A percentile compares a stretch with the other conserved stretches of the same genome.
These are phyloP conservation scores for Syncephalastrum racemosum DNA, from an alignment of 371 early-diverging fungal species.

Conservation along the genomic window DNA sequence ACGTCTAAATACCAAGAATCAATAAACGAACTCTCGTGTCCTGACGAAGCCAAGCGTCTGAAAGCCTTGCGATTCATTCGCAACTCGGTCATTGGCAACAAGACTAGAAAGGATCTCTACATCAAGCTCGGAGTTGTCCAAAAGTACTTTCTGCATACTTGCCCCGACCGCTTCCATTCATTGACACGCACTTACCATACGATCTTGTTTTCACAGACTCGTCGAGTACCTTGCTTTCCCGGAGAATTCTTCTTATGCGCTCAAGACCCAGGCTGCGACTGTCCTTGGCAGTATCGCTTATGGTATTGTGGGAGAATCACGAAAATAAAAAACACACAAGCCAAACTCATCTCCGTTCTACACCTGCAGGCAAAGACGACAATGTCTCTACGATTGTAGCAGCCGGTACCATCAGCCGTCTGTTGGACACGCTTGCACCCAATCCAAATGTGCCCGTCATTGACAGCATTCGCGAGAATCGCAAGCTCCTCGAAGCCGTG, in stretches of 20 bases:
- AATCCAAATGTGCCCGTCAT: slow-evolving; percentile 36
- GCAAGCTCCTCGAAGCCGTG: slow-evolving; percentile 68
- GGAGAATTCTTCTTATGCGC: slow-evolving; percentile 31
- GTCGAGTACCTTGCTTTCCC: slow-evolving; percentile 51
- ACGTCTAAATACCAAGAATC: slow-evolving; percentile 62
- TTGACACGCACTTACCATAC: not conserved
- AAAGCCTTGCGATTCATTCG: slow-evolving; percentile 78
- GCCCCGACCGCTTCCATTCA: not conserved
- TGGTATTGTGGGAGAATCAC: slow-evolving; percentile 38
- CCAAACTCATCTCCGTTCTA: not conserved
- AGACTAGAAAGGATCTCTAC: slow-evolving; percentile 80
- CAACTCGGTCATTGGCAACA: slow-evolving; percentile 86
- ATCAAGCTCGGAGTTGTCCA: slow-evolving; percentile 67
- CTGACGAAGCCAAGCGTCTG: slow-evolving; percentile 46
- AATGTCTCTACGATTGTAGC: slow-evolving; percentile 62
- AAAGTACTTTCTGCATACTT: slow-evolving; percentile 43
- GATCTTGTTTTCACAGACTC: slow-evolving; percentile 39
- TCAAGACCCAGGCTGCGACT: slow-evolving; percentile 68
- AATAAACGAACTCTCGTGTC: slow-evolving; percentile 49
- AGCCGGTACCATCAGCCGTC: slow-evolving; percentile 60
- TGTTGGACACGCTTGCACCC: slow-evolving; percentile 59
- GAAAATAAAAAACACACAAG: slow-evolving; percentile 3
- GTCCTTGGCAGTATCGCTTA: slow-evolving; percentile 82
- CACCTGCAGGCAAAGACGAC: slow-evolving; percentile 58
- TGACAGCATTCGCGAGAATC: slow-evolving; percentile 39